Conservation (phyloP, 1,139 yeast genomes). For the Hyphopichia buzzinii region DNA sequence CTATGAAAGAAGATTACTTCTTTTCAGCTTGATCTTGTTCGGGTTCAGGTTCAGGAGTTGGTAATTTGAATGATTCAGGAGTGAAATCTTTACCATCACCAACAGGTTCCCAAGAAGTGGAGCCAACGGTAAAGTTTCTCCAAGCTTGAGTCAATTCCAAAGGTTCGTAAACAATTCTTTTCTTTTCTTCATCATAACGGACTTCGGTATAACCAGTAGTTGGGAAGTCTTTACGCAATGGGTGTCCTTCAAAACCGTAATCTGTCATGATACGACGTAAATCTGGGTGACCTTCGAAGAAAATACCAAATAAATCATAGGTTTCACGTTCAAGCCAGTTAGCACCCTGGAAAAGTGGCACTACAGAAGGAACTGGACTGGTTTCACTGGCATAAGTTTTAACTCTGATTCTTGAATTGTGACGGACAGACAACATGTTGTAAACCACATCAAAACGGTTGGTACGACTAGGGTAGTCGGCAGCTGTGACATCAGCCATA, state of each 20-base stretch:
- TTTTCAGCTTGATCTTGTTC: constrained; percentile 41
- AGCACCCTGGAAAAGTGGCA: constrained; percentile 71
- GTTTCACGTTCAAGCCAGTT: constrained; percentile 93
- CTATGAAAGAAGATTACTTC: constrained; percentile 12
- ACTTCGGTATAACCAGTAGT: constrained; percentile 89
- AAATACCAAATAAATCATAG: constrained; percentile 81
- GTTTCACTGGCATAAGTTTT: constrained; percentile 87
- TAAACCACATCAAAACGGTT: constrained; percentile 87
- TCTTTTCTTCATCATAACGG: constrained; percentile 86
- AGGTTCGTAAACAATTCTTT: constrained; percentile 87
- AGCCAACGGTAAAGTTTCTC: constrained; percentile 85
- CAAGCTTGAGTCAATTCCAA: constrained; percentile 88
- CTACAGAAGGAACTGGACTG: constrained; percentile 75
- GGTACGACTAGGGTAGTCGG: constrained; percentile 80
- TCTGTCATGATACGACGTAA: constrained; percentile 88
- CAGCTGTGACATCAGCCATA: constrained; percentile 81
- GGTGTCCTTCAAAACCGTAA: constrained; percentile 92
- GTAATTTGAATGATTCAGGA: constrained; percentile 78
- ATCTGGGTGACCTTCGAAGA: constrained; percentile 88
- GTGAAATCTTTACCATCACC: constrained; percentile 84
- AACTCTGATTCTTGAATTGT: constrained; percentile 84
- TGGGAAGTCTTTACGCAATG: constrained; percentile 90
- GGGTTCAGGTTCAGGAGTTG: constrained; percentile 79
- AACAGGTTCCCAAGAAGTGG: constrained; percentile 89
- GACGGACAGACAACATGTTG: constrained; percentile 76